Conservation (phyloP, 306 rosid genomes). For the Trichosanthes truncata region DNA sequence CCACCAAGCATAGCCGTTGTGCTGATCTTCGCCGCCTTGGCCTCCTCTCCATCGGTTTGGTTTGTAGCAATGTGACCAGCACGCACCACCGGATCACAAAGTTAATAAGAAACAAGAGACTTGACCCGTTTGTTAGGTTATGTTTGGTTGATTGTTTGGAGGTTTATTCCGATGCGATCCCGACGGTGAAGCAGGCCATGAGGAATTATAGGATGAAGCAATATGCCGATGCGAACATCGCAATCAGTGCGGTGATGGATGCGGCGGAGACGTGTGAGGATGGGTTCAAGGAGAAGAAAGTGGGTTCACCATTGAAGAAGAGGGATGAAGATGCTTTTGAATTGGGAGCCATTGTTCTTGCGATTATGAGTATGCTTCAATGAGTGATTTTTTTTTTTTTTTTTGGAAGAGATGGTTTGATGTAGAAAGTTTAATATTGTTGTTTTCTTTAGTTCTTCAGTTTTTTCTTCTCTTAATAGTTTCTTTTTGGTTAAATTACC, state of each 20-base stretch:
- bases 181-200: constrained; percentile 22
- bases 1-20: not conserved
- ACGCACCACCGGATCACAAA: not conserved
- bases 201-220: constrained; percentile 28
- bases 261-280: constrained; percentile 38
- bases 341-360: constrained; percentile 46
- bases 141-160: constrained; percentile 49
- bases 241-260: constrained; percentile 45
- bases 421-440: not conserved
- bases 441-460: too few species aligned
- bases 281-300: constrained; percentile 38
- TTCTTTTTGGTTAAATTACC: too few species aligned
- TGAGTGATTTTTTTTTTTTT: not conserved
- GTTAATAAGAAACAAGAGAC: constrained; percentile 11
- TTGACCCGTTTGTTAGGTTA: constrained; percentile 8
- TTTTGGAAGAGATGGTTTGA: not conserved
- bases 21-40: constrained; percentile 9
- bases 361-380: not conserved
- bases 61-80: not conserved
- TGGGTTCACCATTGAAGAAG: constrained; percentile 36
- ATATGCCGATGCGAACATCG: constrained; percentile 17
- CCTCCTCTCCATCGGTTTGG: constrained; percentile 8
- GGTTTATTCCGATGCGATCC: constrained; percentile 33
- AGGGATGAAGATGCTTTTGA: constrained; percentile 45
- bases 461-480: too few species aligned